Evolutionary conservation across 805 yeast genomes (phyloP).

Genomic region (Cyberlindnera saturnus): DNA sequence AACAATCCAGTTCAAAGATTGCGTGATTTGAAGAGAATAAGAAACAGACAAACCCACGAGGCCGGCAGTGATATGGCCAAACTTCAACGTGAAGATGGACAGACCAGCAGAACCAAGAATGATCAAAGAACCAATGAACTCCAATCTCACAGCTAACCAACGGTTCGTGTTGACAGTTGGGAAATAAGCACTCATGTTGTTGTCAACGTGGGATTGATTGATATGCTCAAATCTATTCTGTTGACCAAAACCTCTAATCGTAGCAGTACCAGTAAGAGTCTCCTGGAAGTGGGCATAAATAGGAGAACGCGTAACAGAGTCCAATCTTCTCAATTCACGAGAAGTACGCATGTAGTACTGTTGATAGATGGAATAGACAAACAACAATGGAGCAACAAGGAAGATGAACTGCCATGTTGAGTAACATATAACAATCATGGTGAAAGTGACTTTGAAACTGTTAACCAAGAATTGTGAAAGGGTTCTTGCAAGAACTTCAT

Average conservation of each 20-base stretch:
- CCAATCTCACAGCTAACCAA: slow-evolving; percentile 95
- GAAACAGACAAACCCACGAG: slow-evolving; percentile 90
- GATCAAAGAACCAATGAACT: slow-evolving; percentile 83
- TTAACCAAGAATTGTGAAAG: slow-evolving; percentile 64
- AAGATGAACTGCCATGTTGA: slow-evolving; percentile 86
- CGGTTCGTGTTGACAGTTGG: slow-evolving; percentile 91
- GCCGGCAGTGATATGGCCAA: slow-evolving; percentile 79
- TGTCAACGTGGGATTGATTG: slow-evolving; percentile 69
- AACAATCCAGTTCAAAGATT: slow-evolving; percentile 93
- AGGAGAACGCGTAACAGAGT: slow-evolving; percentile 74
- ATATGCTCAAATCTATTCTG: slow-evolving; percentile 54
- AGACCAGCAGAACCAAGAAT: slow-evolving; percentile 83
- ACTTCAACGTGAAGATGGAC: slow-evolving; percentile 51
- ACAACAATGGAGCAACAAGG: slow-evolving; percentile 61
- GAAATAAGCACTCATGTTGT: slow-evolving; percentile 86
- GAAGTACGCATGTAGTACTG: slow-evolving; percentile 72
- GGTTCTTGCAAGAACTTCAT: slow-evolving; percentile 68
- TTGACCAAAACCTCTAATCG: slow-evolving; percentile 71
- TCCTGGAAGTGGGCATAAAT: slow-evolving; percentile 83
- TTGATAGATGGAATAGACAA: slow-evolving; percentile 66
- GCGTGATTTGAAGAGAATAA: slow-evolving; percentile 89
- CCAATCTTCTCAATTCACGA: slow-evolving; percentile 77
- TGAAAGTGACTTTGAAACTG: slow-evolving; percentile 58
- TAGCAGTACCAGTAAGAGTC: slow-evolving; percentile 66
- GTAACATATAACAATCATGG: slow-evolving; percentile 71